A percentile compares a stretch with the other conserved stretches of the same genome.
These are phyloP conservation scores for Dichotomopilus funicola DNA, from an alignment of 2,329 filamentous ascomycete species.

Conservation along the genomic window DNA sequence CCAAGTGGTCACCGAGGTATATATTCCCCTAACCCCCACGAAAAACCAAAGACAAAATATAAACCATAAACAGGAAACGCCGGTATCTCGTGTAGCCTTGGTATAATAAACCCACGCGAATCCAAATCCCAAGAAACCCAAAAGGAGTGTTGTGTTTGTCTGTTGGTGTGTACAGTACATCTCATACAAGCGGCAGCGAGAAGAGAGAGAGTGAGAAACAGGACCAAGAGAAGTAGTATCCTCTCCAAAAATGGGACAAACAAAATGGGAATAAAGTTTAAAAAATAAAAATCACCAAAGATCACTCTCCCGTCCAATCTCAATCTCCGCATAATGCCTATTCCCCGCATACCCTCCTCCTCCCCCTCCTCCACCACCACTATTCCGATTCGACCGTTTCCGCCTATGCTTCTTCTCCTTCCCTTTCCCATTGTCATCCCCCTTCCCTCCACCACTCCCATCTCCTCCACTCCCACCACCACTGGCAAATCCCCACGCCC, in stretches of 20 bases:
- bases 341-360: conserved; percentile 3
- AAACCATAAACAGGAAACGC: no score
- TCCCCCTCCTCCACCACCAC: not conserved
- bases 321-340: conserved; percentile 20
- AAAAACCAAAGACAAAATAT: not conserved
- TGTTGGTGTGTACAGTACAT: no score
- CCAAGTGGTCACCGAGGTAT: no score
- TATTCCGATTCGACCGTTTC: conserved; percentile 8
- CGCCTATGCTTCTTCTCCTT: conserved; percentile 3
- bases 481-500: not conserved
- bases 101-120: no score
- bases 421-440: not conserved
- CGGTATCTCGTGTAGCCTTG: no score
- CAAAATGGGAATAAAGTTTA: not conserved
- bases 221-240: not conserved
- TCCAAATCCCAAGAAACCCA: not conserved
- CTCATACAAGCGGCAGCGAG: no score
- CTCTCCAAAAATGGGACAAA: not conserved
- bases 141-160: not conserved
- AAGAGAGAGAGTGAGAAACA: no score
- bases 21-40: not conserved
- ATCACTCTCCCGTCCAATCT: conserved; percentile 20
- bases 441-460: not conserved
- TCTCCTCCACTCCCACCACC: not conserved
- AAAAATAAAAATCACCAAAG: conserved; percentile 17